Percentiles rank a stretch among this genome's conserved stretches.
Conservation (phyloP, 495 filamentous ascomycete species). For the Penicillium atrosanguineum region DNA sequence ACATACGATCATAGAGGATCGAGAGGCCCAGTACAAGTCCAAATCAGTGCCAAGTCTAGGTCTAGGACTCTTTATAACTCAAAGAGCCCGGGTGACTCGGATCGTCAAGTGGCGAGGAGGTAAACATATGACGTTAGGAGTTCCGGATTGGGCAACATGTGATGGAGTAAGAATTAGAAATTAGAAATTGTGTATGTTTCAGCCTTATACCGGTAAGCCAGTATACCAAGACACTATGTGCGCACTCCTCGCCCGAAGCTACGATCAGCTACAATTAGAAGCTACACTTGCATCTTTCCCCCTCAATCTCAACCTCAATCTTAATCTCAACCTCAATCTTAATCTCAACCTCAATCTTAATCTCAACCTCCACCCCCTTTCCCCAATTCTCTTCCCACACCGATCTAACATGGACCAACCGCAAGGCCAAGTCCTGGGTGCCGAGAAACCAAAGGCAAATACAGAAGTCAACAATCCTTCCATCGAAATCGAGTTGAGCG, state of each 20-base stretch:
- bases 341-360: no score
- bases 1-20: background rate
- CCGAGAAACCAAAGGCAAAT: conserved; percentile 6
- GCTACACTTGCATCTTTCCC: background rate
- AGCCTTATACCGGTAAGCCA: no score
- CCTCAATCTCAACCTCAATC: no score
- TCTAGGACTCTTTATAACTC: background rate
- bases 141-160: background rate
- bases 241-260: background rate
- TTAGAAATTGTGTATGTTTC: no score
- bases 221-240: no score
- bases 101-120: conserved; percentile 10
- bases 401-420: conserved; percentile 22
- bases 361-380: background rate
- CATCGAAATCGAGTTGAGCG: conserved; percentile 26
- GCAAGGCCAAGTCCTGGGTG: conserved; percentile 23
- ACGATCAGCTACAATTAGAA: background rate
- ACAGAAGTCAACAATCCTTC: background rate
- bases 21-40: no score
- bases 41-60: background rate
- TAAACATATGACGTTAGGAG: conserved; percentile 14
- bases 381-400: background rate
- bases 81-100: conserved; percentile 6
- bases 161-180: no score
- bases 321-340: no score